phyloP scores from a whole-genome alignment of 2,329 filamentous ascomycete species.

The Diaporthe nobilis region DNA sequence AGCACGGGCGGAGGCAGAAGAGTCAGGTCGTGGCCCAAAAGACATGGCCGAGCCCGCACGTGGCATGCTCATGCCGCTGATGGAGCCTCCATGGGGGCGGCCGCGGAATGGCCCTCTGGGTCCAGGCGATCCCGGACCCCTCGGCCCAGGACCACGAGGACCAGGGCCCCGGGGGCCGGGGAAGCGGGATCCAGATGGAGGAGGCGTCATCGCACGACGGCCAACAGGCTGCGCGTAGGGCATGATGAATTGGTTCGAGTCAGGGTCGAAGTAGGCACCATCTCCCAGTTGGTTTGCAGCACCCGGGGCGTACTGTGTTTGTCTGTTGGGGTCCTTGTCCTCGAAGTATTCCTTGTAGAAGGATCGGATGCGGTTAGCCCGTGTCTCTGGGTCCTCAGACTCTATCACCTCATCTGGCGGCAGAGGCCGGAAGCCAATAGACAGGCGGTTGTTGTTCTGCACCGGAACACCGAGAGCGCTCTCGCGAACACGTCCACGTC shows the following conservation, averaged over 20 bases:
- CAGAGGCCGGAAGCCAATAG: slow-evolving; percentile 83
- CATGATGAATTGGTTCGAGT: slow-evolving; percentile 80
- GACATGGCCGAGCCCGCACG: slow-evolving; percentile 61
- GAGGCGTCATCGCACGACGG: slow-evolving; percentile 95
- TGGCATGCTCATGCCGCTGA: slow-evolving; percentile 65
- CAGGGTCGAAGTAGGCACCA: slow-evolving; percentile 76
- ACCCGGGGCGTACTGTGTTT: slow-evolving; percentile 35
- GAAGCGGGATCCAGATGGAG: slow-evolving; percentile 71
- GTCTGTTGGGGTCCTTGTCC: slow-evolving; percentile 68
- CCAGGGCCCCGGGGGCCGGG: slow-evolving; percentile 54
- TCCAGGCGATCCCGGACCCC: slow-evolving; percentile 41
- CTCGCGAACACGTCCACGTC: slow-evolving; percentile 54
- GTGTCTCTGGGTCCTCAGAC: slow-evolving; percentile 90
- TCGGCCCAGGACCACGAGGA: slow-evolving; percentile 40
- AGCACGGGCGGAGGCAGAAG: slow-evolving; percentile 51
- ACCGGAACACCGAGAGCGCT: slow-evolving; percentile 67
- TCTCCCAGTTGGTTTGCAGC: slow-evolving; percentile 76
- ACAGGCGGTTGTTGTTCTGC: slow-evolving; percentile 71
- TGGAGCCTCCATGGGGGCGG: slow-evolving; percentile 62
- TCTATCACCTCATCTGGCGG: slow-evolving; percentile 85
- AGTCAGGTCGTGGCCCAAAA: slow-evolving; percentile 52
- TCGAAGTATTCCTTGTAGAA: slow-evolving; percentile 99
- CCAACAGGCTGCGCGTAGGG: slow-evolving; percentile 88
- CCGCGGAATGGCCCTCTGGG: slow-evolving; percentile 43
- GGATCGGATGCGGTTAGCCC: slow-evolving; percentile 95